A percentile compares a stretch with the other conserved stretches of the same genome.
These are phyloP conservation scores for Pseudopyricularia cyperi DNA, from an alignment of 2,329 filamentous ascomycete species.

Conservation along the genomic window DNA sequence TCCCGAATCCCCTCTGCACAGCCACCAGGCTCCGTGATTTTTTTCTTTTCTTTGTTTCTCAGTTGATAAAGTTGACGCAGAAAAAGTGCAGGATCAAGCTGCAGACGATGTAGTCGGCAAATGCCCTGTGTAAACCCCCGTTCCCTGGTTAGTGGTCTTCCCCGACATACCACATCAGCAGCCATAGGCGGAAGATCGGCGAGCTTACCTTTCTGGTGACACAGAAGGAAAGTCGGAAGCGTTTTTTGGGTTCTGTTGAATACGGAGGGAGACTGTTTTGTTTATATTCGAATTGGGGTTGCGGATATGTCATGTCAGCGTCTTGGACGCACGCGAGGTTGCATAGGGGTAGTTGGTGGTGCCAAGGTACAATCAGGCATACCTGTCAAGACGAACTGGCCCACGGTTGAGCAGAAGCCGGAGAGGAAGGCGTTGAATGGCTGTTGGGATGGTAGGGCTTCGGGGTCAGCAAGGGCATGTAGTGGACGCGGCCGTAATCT, in stretches of 20 bases:
- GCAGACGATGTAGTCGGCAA: slow-evolving; percentile 91
- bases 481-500: too few relatives aligned
- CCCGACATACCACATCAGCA: slow-evolving; percentile 5
- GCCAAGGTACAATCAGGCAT: slow-evolving; percentile 12
- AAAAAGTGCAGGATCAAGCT: slow-evolving; percentile 97
- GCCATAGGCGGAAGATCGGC: neutral
- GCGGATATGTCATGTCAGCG: neutral
- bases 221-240: slow-evolving; percentile 63
- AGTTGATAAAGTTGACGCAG: slow-evolving; percentile 99
- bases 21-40: too few relatives aligned
- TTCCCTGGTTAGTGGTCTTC: neutral
- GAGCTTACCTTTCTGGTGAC: slow-evolving; percentile 62
- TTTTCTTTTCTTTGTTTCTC: too few relatives aligned
- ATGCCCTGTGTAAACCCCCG: slow-evolving; percentile 54
- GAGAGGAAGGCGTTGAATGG: slow-evolving; percentile 98
- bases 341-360: neutral
- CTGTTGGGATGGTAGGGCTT: slow-evolving; percentile 34
- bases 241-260: slow-evolving; percentile 81
- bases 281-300: neutral
- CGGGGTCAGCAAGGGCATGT: neutral
- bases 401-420: slow-evolving; percentile 87
- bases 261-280: slow-evolving; percentile 56
- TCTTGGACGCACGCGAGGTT: neutral
- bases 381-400: slow-evolving; percentile 93
- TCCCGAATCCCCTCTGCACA: too few relatives aligned